A percentile compares a stretch with the other conserved stretches of the same genome.
Evolutionary conservation across 345 rosid species (phyloP).

Genomic region (Salix koriyanagi): DNA sequence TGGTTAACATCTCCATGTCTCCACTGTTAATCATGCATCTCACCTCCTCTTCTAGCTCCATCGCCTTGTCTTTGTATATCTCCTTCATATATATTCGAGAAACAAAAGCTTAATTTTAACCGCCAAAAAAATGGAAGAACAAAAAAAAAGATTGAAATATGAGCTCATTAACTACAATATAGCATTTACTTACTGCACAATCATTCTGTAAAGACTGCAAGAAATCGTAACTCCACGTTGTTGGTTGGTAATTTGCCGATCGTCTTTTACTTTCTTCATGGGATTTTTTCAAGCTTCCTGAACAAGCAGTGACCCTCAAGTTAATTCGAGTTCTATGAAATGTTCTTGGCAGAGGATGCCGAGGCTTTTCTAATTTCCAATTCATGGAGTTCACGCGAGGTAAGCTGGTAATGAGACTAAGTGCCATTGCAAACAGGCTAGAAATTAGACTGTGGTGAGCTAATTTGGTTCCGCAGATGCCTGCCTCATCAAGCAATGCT

Average conservation of each 20-base stretch:
- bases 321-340: neutral
- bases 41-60: slow-evolving; percentile 28
- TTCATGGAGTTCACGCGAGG: neutral
- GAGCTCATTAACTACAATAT: neutral
- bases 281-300: neutral
- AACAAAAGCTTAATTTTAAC: too few relatives aligned
- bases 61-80: slow-evolving; percentile 5
- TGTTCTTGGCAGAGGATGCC: neutral
- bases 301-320: neutral
- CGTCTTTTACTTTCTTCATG: neutral
- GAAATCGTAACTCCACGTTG: neutral
- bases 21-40: slow-evolving; percentile 15
- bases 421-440: neutral
- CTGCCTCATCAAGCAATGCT: neutral
- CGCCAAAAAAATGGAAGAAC: neutral
- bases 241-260: slow-evolving; percentile 5
- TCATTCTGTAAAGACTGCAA: slow-evolving; percentile 4
- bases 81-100: slow-evolving; percentile 5
- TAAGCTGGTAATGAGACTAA: neutral
- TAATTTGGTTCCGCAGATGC: neutral
- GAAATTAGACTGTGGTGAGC: neutral
- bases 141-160: neutral
- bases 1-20: slow-evolving; percentile 1
- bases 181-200: neutral
- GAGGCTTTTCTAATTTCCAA: neutral